phyloP scores from a whole-genome alignment of 2,329 filamentous ascomycete species.

The Pyrenophora tritici-repentis region DNA sequence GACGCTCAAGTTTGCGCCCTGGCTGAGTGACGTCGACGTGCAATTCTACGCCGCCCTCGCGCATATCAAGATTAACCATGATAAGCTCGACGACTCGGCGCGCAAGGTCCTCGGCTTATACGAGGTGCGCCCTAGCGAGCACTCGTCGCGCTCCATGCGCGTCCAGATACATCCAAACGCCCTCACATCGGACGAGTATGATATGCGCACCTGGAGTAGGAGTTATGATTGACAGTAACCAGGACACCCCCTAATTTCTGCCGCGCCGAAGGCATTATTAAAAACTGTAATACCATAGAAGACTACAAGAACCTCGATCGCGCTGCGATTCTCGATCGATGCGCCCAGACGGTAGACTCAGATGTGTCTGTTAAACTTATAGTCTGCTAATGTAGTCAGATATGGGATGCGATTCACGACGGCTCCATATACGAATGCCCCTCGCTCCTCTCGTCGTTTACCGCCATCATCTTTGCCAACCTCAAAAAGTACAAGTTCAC shows the following conservation, averaged over 20 bases:
- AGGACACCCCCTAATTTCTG: constrained; percentile 57
- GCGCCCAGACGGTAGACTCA: constrained; percentile 71
- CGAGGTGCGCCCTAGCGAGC: constrained; percentile 74
- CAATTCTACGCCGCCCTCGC: constrained; percentile 95
- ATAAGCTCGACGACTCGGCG: constrained; percentile 93
- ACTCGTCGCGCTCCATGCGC: constrained; percentile 76
- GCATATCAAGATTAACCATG: constrained; percentile 91
- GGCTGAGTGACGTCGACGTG: constrained; percentile 91
- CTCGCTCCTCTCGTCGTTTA: constrained; percentile 86
- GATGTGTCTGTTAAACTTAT: too few relatives aligned
- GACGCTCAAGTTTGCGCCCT: constrained; percentile 77
- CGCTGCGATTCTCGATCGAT: constrained; percentile 73
- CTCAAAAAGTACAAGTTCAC: constrained; percentile 96
- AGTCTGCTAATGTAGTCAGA: constrained; percentile 55
- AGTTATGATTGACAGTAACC: constrained; percentile 18
- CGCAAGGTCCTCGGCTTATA: constrained; percentile 87
- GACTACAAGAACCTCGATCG: constrained; percentile 89
- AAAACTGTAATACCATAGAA: constrained; percentile 94
- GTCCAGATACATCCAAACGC: constrained; percentile 91
- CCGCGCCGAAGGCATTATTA: constrained; percentile 90
- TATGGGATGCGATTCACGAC: constrained; percentile 97
- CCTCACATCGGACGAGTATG: constrained; percentile 80
- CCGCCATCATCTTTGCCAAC: constrained; percentile 89
- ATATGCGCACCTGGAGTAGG: constrained; percentile 20
- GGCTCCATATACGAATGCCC: constrained; percentile 95